Conservation (phyloP, 805 yeast genomes). For the Alloascoidea africana region DNA sequence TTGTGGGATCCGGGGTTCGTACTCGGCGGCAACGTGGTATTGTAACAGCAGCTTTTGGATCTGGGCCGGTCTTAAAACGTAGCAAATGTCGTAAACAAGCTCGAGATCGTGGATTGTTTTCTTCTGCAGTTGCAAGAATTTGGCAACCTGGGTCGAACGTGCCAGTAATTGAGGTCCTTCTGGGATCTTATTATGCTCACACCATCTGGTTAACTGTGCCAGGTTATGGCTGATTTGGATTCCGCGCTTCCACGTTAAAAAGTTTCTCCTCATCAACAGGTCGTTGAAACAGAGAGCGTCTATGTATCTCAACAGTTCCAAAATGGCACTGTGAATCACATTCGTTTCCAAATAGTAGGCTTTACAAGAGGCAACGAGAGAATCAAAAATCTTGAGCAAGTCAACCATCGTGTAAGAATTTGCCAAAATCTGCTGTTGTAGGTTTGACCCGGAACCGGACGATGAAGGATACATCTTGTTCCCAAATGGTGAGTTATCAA, state of each 20-base stretch:
- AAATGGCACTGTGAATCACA: conserved; percentile 59
- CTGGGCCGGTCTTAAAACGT: conserved; percentile 68
- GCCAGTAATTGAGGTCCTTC: conserved; percentile 61
- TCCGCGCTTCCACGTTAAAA: conserved; percentile 80
- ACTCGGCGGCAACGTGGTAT: conserved; percentile 70
- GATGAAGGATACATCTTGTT: too few relatives aligned
- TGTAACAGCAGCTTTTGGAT: conserved; percentile 67
- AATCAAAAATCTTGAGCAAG: conserved; percentile 63
- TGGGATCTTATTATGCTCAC: conserved; percentile 66
- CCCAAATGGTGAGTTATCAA: conserved; percentile 50
- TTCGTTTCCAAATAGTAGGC: conserved; percentile 63
- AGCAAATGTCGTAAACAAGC: conserved; percentile 69
- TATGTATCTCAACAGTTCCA: conserved; percentile 56
- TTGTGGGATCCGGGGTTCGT: conserved; percentile 71
- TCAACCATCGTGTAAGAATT: conserved; percentile 80
- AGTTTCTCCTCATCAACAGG: conserved; percentile 70
- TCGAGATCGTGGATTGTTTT: conserved; percentile 68
- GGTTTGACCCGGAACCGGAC: too few relatives aligned
- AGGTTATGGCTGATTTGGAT: conserved; percentile 74
- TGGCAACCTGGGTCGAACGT: conserved; percentile 70
- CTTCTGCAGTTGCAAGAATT: conserved; percentile 62
- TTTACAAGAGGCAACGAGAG: conserved; percentile 78
- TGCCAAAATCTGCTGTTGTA: too few relatives aligned
- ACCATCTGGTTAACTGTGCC: conserved; percentile 81
- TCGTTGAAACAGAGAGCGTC: conserved; percentile 79